Conservation (phyloP, 2,329 filamentous ascomycete species). For the Exophiala lecanii-corni region DNA sequence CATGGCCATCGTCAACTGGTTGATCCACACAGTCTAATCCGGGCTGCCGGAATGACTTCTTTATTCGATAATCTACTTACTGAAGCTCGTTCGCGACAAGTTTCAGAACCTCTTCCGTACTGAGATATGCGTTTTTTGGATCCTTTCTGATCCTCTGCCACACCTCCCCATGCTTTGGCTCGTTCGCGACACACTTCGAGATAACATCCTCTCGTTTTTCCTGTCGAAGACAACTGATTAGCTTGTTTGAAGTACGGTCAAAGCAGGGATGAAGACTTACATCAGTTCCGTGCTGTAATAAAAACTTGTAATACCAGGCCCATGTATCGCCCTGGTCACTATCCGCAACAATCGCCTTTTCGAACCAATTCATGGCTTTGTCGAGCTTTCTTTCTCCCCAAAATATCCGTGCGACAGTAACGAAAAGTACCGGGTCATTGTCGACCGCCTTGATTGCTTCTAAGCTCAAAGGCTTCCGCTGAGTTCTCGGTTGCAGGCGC, state of each 20-base stretch:
- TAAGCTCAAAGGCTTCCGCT: slow-evolving; percentile 83
- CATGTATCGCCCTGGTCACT: slow-evolving; percentile 86
- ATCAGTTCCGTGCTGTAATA: slow-evolving; percentile 85
- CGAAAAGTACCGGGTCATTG: slow-evolving; percentile 81
- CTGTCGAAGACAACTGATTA: slow-evolving; percentile 27
- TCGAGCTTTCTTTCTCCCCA: slow-evolving; percentile 90
- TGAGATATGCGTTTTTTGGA: slow-evolving; percentile 70
- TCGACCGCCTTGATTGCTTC: slow-evolving; percentile 98
- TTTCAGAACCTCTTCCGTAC: slow-evolving; percentile 75
- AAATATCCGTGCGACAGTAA: slow-evolving; percentile 90
- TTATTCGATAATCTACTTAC: no score
- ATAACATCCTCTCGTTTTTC: slow-evolving; percentile 87
- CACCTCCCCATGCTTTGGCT: slow-evolving; percentile 86
- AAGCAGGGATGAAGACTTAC: slow-evolving; percentile 33
- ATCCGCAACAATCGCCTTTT: slow-evolving; percentile 86
- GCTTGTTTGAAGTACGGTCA: not conserved
- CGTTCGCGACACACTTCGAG: slow-evolving; percentile 71
- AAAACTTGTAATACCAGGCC: slow-evolving; percentile 97
- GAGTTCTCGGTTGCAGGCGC: slow-evolving; percentile 84
- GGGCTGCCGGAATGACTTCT: not conserved
- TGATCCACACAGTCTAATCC: not conserved
- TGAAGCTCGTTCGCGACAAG: slow-evolving; percentile 59
- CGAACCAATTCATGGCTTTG: slow-evolving; percentile 95
- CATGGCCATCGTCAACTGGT: no score
- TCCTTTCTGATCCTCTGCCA: slow-evolving; percentile 87